A percentile compares a stretch with the other conserved stretches of the same genome.
Evolutionary conservation across 2,329 filamentous ascomycete species (phyloP).

Genomic region (Fusarium sp.): DNA sequence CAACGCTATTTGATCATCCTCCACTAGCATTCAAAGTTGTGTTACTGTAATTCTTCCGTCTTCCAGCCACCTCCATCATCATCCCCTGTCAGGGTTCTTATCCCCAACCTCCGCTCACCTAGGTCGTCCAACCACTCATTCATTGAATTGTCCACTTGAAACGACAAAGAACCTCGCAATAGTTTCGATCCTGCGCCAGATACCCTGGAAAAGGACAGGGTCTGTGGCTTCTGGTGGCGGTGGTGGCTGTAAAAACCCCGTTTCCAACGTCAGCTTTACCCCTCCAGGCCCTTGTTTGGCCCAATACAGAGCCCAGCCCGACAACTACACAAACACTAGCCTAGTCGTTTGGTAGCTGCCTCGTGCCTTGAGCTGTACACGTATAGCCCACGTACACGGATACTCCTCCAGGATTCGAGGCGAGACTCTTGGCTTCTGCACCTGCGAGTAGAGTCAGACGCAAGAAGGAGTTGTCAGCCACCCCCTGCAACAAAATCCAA

Average conservation of each 20-base stretch:
- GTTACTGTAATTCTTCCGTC: constrained; percentile 14
- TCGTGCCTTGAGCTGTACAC: constrained; percentile 43
- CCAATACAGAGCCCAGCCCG: constrained; percentile 36
- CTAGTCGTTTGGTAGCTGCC: constrained; percentile 43
- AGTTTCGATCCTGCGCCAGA: constrained; percentile 17
- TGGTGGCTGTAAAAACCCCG: constrained; percentile 36
- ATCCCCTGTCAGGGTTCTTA: constrained; percentile 19
- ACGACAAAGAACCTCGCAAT: constrained; percentile 33
- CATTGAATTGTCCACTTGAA: constrained; percentile 32
- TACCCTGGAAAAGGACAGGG: constrained; percentile 26
- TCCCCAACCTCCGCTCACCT: constrained; percentile 35
- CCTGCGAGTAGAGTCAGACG: constrained; percentile 35
- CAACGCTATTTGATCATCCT: constrained; percentile 23
- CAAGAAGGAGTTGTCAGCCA: constrained; percentile 32
- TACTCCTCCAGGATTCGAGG: constrained; percentile 27
- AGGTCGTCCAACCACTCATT: constrained; percentile 33
- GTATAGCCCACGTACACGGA: constrained; percentile 42
- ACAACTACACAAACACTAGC: constrained; percentile 44
- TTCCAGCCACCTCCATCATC: constrained; percentile 38
- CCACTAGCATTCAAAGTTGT: neutral
- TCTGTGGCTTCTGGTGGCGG: constrained; percentile 35
- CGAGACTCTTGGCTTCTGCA: constrained; percentile 38
- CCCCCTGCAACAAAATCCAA: constrained; percentile 24
- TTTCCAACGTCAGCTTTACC: constrained; percentile 42
- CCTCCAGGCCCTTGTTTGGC: constrained; percentile 39